Base-by-base conservation (phyloP, 164 flowering plant species). In the Tetrastigma voinierianum region DNA sequence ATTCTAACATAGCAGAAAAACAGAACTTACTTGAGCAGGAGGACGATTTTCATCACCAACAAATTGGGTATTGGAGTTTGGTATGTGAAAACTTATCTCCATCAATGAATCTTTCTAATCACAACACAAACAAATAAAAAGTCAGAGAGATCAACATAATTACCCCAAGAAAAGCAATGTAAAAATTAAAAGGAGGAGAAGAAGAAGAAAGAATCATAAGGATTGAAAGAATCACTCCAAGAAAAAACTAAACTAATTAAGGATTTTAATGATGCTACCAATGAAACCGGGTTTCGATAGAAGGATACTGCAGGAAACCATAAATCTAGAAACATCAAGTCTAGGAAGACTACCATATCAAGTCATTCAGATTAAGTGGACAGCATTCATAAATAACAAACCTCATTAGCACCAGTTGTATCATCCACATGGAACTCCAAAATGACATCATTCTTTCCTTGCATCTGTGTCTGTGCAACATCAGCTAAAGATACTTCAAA, bases 341-440 rank as follows among this genome's bases (percentile, higher is more conserved):
- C 6, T 25, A 25, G 40, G 40, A 25, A 25, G 40, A 25, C 40
- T 17, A 43, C 12, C 44, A 6, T 6, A 20, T 0, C 19, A 13
- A 45, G 24, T 6, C 2, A 10, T 51, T 3, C 20, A 51, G 18
- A 21, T 15, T 51, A 23, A 23, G 25, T 23, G 16, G 10, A 10
- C 17, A 44, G 19, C n/a, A 9, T 55, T 43, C 17, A 9, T 17
- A 11, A 46, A 15, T 17, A 66, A 62, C 65, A 3, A 10, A 82
- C 99, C 98, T 96, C 99, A 81, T 90, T 96, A 46, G 98, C 98
- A 47, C 98, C 93, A 61, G 93, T 82, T 43, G 99, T 91, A 67
- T 96, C 99, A 83, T 96, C 98, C 51, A 91, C 88, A 78, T 96
- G 99, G 68, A 96, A 93, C 83, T 93, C 98, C 80, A 96, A 76